A percentile compares a stretch with the other conserved stretches of the same genome.
Conservation (phyloP, 371 early-diverging fungal species). For the Lichtheimia hyalospora region DNA sequence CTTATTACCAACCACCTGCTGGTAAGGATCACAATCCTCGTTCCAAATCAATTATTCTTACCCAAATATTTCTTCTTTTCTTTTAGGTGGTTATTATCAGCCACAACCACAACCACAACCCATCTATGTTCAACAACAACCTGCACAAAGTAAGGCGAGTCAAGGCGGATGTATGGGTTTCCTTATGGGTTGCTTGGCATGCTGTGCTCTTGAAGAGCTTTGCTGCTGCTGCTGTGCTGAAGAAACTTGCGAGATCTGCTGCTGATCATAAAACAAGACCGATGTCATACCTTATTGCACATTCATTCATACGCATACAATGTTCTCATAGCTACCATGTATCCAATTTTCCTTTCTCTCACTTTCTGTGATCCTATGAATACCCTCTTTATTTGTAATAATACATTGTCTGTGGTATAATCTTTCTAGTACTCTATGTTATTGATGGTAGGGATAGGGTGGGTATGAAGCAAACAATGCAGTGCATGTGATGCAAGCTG, state of each 20-base stretch:
- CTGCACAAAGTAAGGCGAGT: constrained; percentile 11
- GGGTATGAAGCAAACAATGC: too few relatives aligned
- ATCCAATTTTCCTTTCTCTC: too few relatives aligned
- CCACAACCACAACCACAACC: constrained; percentile 26
- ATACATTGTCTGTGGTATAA: too few relatives aligned
- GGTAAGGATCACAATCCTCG: not conserved
- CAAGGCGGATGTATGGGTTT: constrained; percentile 19
- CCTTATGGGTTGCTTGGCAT: constrained; percentile 20
- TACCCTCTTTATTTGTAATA: too few relatives aligned
- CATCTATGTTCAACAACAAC: constrained; percentile 17
- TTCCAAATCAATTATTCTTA: not conserved
- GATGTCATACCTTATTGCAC: too few relatives aligned
- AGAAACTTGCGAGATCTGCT: constrained; percentile 17
- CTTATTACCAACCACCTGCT: constrained; percentile 7
- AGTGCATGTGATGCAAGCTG: too few relatives aligned
- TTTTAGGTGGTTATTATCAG: constrained; percentile 18
- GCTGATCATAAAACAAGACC: not conserved
- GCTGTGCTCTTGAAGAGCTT: constrained; percentile 28
- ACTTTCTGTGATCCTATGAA: too few relatives aligned
- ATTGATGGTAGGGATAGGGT: too few relatives aligned
- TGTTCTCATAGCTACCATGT: too few relatives aligned
- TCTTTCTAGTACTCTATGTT: too few relatives aligned
- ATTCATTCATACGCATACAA: too few relatives aligned
- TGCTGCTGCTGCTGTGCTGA: constrained; percentile 27
- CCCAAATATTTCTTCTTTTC: not conserved